phyloP scores from a whole-genome alignment of 2,329 filamentous ascomycete genomes.

The Pezicula neosporulosa region DNA sequence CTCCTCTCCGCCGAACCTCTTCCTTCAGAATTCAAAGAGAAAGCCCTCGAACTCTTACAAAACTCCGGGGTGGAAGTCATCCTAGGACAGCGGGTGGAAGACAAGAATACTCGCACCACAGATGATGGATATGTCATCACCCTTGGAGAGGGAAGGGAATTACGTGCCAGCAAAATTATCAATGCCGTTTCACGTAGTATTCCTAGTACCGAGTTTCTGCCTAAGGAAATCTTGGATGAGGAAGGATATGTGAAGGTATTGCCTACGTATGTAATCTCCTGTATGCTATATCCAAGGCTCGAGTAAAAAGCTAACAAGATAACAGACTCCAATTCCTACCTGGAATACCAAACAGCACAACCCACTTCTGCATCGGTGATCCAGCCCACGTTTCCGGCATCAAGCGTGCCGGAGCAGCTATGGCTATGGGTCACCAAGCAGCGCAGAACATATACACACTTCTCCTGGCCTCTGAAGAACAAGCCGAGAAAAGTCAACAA shows the following conservation, averaged over 20 bases:
- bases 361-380: conserved; percentile 69
- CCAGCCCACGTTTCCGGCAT: conserved; percentile 69
- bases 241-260: conserved; percentile 64
- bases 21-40: conserved; percentile 63
- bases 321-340: conserved; percentile 50
- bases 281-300: conserved; percentile 2
- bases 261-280: conserved; percentile 41
- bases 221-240: conserved; percentile 50
- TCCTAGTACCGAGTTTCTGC: conserved; percentile 61
- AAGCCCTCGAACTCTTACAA: conserved; percentile 52
- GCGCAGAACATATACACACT: conserved; percentile 64
- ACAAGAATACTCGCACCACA: conserved; percentile 40
- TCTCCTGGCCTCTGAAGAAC: conserved; percentile 43
- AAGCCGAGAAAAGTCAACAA: conserved; percentile 22
- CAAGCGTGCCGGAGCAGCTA: conserved; percentile 74
- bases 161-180: conserved; percentile 62
- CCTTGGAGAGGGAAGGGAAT: conserved; percentile 55
- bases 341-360: conserved; percentile 49
- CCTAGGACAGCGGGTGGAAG: conserved; percentile 54
- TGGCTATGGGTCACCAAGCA: conserved; percentile 66
- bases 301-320: neutral
- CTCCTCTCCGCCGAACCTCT: conserved; percentile 71
- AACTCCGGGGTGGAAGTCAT: conserved; percentile 63
- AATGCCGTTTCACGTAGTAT: conserved; percentile 62
- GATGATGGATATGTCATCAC: conserved; percentile 35